Base-by-base conservation (phyloP, 352 stramenopile genomes). In the Phytophthora sansomeana region DNA sequence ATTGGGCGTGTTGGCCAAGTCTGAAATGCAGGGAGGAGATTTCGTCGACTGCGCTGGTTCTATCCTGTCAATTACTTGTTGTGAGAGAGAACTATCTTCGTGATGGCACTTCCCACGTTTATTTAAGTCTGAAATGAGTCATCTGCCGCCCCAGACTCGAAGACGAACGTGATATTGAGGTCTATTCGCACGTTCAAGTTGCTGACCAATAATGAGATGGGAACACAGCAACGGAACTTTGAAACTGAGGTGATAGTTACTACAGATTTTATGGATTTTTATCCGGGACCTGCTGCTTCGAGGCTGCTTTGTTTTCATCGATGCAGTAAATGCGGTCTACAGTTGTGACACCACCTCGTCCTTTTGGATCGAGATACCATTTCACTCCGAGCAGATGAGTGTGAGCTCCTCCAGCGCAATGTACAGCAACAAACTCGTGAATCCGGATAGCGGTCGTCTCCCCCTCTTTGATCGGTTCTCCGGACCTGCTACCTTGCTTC, bases 401-500 rank as follows among this genome's bases (percentile, higher is more conserved):
- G 38, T 72, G 51, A 5, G 49, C 50, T 6, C 58, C 63, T 36
- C 49, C 57, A 5, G 57, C 57, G 11, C 63, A 67, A 14, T 72
- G 63, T 3, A 67, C 58, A 11, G 58, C 63, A 3, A 72, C 63
- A 30, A 72, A 72, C 8, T 72, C 63, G 19, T 72, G 64, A n/a
- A 72, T 67, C 19, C 46, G 62, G 17, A 69, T 50, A 1, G 30
- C 13, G 5, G 53, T 21, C 4, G 8, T 33, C 17, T 30, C n/a
- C 4, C 30, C 47, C 16, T 54, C 14, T 4, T 36, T 54, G 21
- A 54, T 38, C 0, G 47, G 35, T 4, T 55, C 44, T 1, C 30
- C 38, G 0, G 62, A 58, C 28, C 62, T 48, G 30, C 29, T 69
- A n/a, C 46, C 36, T 16, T 33, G 30, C 6, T 67, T 67, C 59